phyloP scores from a whole-genome alignment of 2,329 filamentous ascomycete genomes.

The Penicillium sp. region DNA sequence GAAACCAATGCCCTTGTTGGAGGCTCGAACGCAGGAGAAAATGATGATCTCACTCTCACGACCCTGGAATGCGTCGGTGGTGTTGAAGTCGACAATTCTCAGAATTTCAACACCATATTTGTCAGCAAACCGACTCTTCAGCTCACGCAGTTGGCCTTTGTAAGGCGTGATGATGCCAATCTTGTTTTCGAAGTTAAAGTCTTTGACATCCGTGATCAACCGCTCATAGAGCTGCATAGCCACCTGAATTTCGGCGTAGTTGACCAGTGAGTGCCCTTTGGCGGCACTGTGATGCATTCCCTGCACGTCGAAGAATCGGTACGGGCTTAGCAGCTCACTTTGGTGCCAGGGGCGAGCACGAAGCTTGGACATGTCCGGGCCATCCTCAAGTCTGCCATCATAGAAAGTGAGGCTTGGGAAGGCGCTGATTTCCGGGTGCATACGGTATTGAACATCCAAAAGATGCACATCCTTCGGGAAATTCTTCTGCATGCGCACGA shows the following conservation, averaged over 20 bases:
- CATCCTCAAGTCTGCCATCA: conserved; percentile 78
- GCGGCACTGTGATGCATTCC: conserved; percentile 77
- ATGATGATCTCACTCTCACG: conserved; percentile 97
- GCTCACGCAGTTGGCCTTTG: conserved; percentile 79
- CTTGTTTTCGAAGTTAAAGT: conserved; percentile 68
- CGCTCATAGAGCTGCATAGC: conserved; percentile 80
- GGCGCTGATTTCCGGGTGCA: conserved; percentile 92
- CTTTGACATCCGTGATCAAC: conserved; percentile 64
- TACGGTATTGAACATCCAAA: conserved; percentile 96
- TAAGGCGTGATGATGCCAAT: conserved; percentile 98
- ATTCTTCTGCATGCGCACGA: conserved; percentile 96
- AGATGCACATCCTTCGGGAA: conserved; percentile 83
- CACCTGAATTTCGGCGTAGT: conserved; percentile 77
- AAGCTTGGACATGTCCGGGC: conserved; percentile 70
- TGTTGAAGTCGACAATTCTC: conserved; percentile 90
- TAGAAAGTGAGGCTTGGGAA: conserved; percentile 94
- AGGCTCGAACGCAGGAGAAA: conserved; percentile 95
- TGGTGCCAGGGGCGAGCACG: conserved; percentile 80
- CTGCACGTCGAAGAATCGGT: conserved; percentile 94
- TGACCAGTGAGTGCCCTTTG: conserved; percentile 83
- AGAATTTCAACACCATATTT: conserved; percentile 70
- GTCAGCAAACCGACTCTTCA: conserved; percentile 67
- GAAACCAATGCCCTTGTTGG: conserved; percentile 92
- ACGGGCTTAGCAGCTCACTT: conserved; percentile 75
- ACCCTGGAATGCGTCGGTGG: conserved; percentile 95